Conservation (phyloP, 306 rosid genomes). For the Quercus gilva region DNA sequence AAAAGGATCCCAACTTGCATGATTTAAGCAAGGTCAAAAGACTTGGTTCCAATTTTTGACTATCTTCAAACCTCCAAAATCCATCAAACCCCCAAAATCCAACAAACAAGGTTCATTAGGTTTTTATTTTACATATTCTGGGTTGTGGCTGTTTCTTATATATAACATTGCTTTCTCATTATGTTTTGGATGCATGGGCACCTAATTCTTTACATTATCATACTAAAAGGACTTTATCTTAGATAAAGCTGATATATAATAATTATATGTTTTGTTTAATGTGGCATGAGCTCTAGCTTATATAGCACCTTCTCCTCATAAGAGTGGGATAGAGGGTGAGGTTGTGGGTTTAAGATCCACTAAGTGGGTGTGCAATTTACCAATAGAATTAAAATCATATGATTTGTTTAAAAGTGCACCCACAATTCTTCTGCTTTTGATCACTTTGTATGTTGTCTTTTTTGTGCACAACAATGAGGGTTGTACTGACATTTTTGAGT, state of each 20-base stretch:
- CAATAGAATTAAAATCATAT: not conserved
- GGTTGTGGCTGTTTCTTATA: too few relatives aligned
- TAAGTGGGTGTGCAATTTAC: not conserved
- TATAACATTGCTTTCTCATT: too few relatives aligned
- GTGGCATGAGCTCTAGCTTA: not conserved
- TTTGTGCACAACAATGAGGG: not conserved
- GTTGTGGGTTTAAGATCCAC: not conserved
- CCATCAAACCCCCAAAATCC: too few relatives aligned
- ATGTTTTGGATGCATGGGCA: too few relatives aligned
- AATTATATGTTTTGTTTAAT: not conserved
- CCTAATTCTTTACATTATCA: too few relatives aligned
- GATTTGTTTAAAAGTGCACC: constrained; percentile 4
- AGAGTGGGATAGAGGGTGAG: not conserved
- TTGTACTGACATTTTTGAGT: not conserved
- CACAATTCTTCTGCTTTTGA: not conserved
- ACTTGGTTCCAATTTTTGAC: accelerated
- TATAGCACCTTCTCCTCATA: not conserved
- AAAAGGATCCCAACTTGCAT: not conserved
- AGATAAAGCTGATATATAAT: too few relatives aligned
- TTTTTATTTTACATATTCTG: too few relatives aligned
- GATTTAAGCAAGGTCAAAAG: too few relatives aligned
- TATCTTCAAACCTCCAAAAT: too few relatives aligned
- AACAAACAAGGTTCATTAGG: too few relatives aligned
- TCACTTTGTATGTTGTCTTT: not conserved
- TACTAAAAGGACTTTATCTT: too few relatives aligned